Conservation (phyloP, 2,329 filamentous ascomycete genomes). For the Trichophaea hybrida region DNA sequence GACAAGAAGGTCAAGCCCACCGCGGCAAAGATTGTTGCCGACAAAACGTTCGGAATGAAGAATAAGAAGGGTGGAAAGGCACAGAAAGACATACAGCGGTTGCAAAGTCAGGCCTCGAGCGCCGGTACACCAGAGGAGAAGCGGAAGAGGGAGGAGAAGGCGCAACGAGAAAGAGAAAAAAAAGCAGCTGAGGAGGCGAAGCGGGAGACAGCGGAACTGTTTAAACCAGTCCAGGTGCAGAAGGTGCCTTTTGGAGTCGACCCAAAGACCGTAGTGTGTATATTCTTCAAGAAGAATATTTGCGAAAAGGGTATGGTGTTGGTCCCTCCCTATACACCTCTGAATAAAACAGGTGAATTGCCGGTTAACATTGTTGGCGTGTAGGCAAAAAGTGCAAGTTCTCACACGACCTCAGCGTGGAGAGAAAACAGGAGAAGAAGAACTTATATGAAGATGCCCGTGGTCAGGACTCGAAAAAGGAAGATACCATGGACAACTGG, state of each 20-base stretch:
- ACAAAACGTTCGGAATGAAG: slow-evolving; percentile 99
- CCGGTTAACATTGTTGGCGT: not conserved
- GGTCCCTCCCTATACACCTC: not conserved
- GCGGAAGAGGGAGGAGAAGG: slow-evolving; percentile 55
- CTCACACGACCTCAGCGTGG: slow-evolving; percentile 74
- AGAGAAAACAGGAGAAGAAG: slow-evolving; percentile 84
- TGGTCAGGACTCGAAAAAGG: slow-evolving; percentile 64
- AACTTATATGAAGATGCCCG: slow-evolving; percentile 78
- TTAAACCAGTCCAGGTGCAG: slow-evolving; percentile 89
- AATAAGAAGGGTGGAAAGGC: slow-evolving; percentile 93
- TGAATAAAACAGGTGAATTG: not conserved
- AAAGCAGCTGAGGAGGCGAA: slow-evolving; percentile 73
- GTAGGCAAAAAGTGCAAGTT: slow-evolving; percentile 84
- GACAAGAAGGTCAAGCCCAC: slow-evolving; percentile 36
- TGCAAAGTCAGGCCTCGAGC: slow-evolving; percentile 57
- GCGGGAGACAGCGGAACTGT: slow-evolving; percentile 63
- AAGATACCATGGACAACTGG: slow-evolving; percentile 90
- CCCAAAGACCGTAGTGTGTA: slow-evolving; percentile 90
- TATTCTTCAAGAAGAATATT: slow-evolving; percentile 93
- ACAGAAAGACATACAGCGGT: slow-evolving; percentile 77
- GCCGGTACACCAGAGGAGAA: slow-evolving; percentile 80
- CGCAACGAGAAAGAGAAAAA: slow-evolving; percentile 70
- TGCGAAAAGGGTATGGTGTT: slow-evolving; percentile 63
- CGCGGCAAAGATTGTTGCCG: slow-evolving; percentile 55
- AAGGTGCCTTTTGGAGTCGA: slow-evolving; percentile 97